Base-by-base conservation (phyloP, 2,329 filamentous ascomycete species). In the Alternaria sp. region DNA sequence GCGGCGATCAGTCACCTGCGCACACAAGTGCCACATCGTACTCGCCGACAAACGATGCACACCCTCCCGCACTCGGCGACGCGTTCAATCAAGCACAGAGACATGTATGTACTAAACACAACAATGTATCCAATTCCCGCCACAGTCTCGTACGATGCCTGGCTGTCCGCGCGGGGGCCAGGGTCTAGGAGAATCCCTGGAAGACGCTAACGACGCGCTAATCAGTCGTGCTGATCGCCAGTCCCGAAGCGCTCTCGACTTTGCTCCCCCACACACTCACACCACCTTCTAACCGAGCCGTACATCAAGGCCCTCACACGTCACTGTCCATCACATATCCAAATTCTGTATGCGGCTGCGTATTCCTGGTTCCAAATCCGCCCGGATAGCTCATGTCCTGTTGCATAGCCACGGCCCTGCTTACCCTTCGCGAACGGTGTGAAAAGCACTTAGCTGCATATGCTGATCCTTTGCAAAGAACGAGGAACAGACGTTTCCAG, bases 351-450 rank as follows among this genome's bases (percentile, higher is more conserved):
- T 60, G 58, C 60, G 60, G 60, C 37, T 60, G 60, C 61, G 59
- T 56, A 54, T 49, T 23, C 46, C 54, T 49, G 53, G 53, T 57
- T 56, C 50, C 55, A 50, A 62, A 48, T 3, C 44, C 51, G 51
- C 49, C 54, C 51, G 46, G 45, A 58, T 37, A 51, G 56, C 54
- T 52, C 62, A 49, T 54, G 56, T 51, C 41, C 56, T 46, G 51
- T 44, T 58, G 53, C 36, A 50, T 57, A 60, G 52, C 55, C 44
- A 54, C 28, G 42, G 24, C 23, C 26, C 55, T 54, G 50, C 59
- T 58, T 57, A 44, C 56, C 66, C 51, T 51, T 42, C 51, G 36
- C 53, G 62, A 70, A 66, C 68, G 68, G 68, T 71, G 65, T 67
- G 64, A 62, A 58, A 42, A 57, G 26, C 8, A 28, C 42, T 64